Base-by-base conservation (phyloP, 176 grass and related monocot genomes). In the Olyra latifolia region DNA sequence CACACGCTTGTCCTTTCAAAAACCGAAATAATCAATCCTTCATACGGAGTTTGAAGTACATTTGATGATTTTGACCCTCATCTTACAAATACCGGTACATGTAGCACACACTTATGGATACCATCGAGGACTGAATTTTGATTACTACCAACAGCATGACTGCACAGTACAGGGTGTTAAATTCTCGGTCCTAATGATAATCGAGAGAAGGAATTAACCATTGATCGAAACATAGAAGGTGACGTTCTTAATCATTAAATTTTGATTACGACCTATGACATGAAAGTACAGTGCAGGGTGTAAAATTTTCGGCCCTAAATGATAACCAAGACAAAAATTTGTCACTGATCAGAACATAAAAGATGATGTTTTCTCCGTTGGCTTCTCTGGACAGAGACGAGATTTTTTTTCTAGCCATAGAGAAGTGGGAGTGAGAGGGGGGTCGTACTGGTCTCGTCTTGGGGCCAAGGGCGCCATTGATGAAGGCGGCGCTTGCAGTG, bases 401-500 rank as follows among this genome's bases (percentile, higher is more conserved):
- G 43, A 59, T 20, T 57, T 8, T 14, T 77, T 75, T 20, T 68
- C 16, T 7, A 52, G 20, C 20, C 0, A 65, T 1, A 28, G 22
- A 79, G 24, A 73, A n/a, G 1, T 39, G 20, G 22, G 5, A 20
- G 35, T 3, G 11, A 47, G 2, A 47, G 2, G 24, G 0, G 12
- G 47, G 7, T 4, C 62, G 81, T 84, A 84, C 85, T 52, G 85
- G 92, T 72, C 69, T 67, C 55, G 82, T 89, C 84, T 74, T 69
- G 75, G 64, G 47, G 1, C 74, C 32, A 12, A 94, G 88, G 22
- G 30, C 43, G 64, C 75, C 69, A 60, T 91, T 94, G 75, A 94
- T 87, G 80, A 94, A 82, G 6, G 84, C 42, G 8, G 88, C 81
- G 13, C 86, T 76, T 20, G 48, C 7, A 29, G 29, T 59, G 41